Base-by-base conservation (phyloP, 2,329 filamentous ascomycete genomes). In the Diplodia mutila region DNA sequence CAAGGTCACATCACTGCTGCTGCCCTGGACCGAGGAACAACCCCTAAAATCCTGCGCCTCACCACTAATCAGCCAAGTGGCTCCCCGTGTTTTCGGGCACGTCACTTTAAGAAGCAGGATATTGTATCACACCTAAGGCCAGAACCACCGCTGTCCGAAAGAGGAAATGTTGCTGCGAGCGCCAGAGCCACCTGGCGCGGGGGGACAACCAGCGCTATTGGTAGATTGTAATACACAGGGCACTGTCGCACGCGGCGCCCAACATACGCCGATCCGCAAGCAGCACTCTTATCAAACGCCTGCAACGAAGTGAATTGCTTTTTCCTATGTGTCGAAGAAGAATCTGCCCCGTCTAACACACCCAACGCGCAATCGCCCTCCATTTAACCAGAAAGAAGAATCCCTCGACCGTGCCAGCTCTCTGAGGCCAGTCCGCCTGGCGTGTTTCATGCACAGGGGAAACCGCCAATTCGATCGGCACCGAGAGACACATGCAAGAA, bases 261-360 rank as follows among this genome's bases (percentile, higher is more conserved):
- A 37, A 51, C 29, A 11, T 32, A 12, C 29, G 14, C 27, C 59
- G 14, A 63, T 18, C 59, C 29, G 59, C 46, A 51, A 63, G 46
- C 59, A 51, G 11, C n/a, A 7, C 18, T 34, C 37, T 61, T 23
- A 51, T 61, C 32, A 63, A 49, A 48, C 59, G 25, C 59, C 42
- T 46, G 42, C 42, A 46, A 46, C 42, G 42, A 46, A 48, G 29
- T 63, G 59, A 51, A 63, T 63, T 37, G 59, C 49, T 51, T 63
- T 63, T 63, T 63, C 59, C 49, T 51, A 63, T 63, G 59, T 63
- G 49, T 63, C 59, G 59, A 63, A 29, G 59, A 63, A 63, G 37
- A 57, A 48, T 21, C 37, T 48, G 39, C 59, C 59, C 59, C 59
- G 46, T 63, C 59, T 63, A 63, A 49, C 57, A 23, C 59, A 63